phyloP scores from a whole-genome alignment of 2,329 filamentous ascomycete genomes.

The Diaporthe australafricana region DNA sequence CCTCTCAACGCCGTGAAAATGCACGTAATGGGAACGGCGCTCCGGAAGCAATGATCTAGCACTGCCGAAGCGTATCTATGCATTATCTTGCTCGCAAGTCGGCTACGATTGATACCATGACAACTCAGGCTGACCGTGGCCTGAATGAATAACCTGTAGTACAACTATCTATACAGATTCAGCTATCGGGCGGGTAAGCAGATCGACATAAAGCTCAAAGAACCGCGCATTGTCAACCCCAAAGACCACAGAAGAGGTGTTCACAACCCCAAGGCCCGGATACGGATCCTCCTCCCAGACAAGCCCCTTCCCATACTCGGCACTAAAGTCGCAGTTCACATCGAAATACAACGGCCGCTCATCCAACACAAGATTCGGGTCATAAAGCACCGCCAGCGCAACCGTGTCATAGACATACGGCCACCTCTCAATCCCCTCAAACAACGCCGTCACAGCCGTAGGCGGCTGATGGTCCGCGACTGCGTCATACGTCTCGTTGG shows the following conservation, averaged over 20 bases:
- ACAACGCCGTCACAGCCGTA: slow-evolving; percentile 7
- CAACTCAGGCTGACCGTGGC: not conserved
- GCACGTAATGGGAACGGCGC: not conserved
- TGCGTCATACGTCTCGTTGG: not conserved
- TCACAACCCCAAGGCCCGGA: not conserved
- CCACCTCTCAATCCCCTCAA: not conserved
- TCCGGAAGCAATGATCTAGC: not conserved
- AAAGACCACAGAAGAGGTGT: slow-evolving; percentile 3
- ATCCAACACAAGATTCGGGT: not conserved
- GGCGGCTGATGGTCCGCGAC: not conserved
- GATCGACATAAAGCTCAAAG: slow-evolving; percentile 17
- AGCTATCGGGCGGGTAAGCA: not conserved
- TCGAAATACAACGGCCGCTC: not conserved
- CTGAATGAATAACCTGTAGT: fast-evolving
- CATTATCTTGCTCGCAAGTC: not conserved
- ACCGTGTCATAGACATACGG: slow-evolving; percentile 2
- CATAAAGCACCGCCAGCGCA: slow-evolving; percentile 4
- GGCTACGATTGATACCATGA: not conserved
- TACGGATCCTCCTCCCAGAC: slow-evolving; percentile 17
- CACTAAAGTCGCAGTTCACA: slow-evolving; percentile 2
- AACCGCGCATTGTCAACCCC: slow-evolving; percentile 5
- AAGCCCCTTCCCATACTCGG: slow-evolving; percentile 8
- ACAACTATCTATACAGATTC: not conserved
- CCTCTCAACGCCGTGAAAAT: no score
- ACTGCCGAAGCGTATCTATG: no score